Percentiles rank a stretch among this genome's conserved stretches.
These are phyloP conservation scores for Aspergillus intermedius DNA, from an alignment of 2,329 filamentous ascomycete genomes.

Conservation along the genomic window DNA sequence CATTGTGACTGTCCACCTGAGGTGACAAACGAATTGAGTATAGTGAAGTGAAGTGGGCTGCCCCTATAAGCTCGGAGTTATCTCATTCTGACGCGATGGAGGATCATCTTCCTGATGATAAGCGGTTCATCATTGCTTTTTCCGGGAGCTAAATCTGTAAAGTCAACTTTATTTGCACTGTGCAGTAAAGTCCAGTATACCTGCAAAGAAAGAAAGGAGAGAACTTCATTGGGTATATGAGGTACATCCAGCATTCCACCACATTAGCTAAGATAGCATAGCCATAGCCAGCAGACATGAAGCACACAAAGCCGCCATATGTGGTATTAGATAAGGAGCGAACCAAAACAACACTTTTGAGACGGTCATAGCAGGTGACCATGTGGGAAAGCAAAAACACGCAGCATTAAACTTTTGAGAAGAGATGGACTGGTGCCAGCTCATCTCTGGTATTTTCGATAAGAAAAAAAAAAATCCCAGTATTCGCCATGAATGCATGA, in stretches of 20 bases:
- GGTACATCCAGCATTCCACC: neutral
- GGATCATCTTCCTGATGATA: neutral
- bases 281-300: neutral
- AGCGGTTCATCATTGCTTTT: neutral
- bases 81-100: neutral
- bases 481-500: slow-evolving; percentile 19
- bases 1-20: too few relatives aligned
- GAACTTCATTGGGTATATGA: neutral
- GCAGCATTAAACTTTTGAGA: slow-evolving; percentile 9
- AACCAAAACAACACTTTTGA: neutral
- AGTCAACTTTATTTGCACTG: neutral
- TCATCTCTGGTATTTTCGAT: slow-evolving; percentile 1
- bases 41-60: too few relatives aligned
- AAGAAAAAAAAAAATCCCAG: slow-evolving; percentile 12
- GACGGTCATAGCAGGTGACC: too few relatives aligned
- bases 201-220: neutral
- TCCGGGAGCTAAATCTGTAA: neutral
- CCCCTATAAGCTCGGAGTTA: too few relatives aligned
- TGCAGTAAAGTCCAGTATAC: neutral
- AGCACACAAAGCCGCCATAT: neutral
- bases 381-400: too few relatives aligned
- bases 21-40: too few relatives aligned
- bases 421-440: neutral
- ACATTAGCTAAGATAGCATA: neutral
- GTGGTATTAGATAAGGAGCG: neutral